phyloP scores from a whole-genome alignment of 2,329 filamentous ascomycete species.

The Clonostachys rhizophaga region DNA sequence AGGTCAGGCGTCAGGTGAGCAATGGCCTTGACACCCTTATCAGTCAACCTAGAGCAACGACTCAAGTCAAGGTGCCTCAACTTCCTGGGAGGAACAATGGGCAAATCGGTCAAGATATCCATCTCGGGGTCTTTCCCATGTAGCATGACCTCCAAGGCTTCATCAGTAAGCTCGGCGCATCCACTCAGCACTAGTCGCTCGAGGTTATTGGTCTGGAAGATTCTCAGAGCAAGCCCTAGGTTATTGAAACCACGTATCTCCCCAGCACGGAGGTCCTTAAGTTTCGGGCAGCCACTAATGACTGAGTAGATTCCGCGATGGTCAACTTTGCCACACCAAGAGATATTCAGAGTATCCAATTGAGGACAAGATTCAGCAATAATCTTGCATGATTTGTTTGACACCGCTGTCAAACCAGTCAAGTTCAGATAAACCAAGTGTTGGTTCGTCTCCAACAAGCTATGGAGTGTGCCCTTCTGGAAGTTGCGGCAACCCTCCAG shows the following conservation, averaged over 20 bases:
- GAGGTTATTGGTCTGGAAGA: conserved; percentile 78
- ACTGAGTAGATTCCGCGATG: conserved; percentile 70
- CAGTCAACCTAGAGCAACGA: conserved; percentile 70
- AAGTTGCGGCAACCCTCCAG: conserved; percentile 89
- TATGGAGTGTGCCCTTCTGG: conserved; percentile 71
- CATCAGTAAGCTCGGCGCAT: conserved; percentile 73
- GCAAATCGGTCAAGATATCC: conserved; percentile 72
- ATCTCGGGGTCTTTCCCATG: conserved; percentile 73
- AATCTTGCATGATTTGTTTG: conserved; percentile 81
- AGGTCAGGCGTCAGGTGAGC: conserved; percentile 73
- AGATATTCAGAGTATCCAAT: conserved; percentile 82
- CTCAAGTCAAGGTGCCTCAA: conserved; percentile 84
- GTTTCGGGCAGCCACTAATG: conserved; percentile 63
- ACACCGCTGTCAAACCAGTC: conserved; percentile 73
- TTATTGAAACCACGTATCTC: conserved; percentile 80
- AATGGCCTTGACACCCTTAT: conserved; percentile 64
- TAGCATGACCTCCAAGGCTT: conserved; percentile 67
- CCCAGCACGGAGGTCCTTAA: conserved; percentile 77
- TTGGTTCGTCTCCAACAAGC: conserved; percentile 68
- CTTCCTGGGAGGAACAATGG: conserved; percentile 71
- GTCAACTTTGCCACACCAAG: conserved; percentile 87
- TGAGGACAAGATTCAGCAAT: conserved; percentile 76
- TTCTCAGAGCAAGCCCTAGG: conserved; percentile 61
- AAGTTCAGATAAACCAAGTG: conserved; percentile 82
- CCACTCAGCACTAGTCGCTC: conserved; percentile 79